phyloP scores from a whole-genome alignment of 1,284 basidiomycete species.

The Spongiforma sp. region DNA sequence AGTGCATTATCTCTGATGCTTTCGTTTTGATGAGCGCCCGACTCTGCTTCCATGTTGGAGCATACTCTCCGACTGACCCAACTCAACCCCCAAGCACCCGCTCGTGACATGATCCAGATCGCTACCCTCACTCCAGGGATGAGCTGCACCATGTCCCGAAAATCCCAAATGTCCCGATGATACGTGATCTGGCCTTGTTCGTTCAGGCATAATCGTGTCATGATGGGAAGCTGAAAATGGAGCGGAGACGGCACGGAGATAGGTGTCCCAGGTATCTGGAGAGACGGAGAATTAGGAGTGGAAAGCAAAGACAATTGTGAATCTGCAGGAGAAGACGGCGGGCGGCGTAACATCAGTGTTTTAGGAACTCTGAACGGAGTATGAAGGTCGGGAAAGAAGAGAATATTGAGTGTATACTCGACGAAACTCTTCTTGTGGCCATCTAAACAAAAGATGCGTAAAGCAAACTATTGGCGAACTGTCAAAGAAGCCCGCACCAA shows the following conservation, averaged over 20 bases:
- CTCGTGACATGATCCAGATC: slow-evolving; percentile 68
- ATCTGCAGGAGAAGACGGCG: slow-evolving; percentile 39
- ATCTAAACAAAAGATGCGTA: slow-evolving; percentile 46
- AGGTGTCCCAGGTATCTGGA: slow-evolving; percentile 58
- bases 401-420: slow-evolving; percentile 67
- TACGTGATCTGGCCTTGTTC: slow-evolving; percentile 74
- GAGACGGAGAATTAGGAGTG: slow-evolving; percentile 43
- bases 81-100: slow-evolving; percentile 60
- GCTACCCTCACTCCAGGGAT: slow-evolving; percentile 67
- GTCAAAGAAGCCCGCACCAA: slow-evolving; percentile 54
- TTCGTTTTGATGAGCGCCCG: slow-evolving; percentile 4
- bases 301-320: slow-evolving; percentile 29
- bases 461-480: not conserved
- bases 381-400: slow-evolving; percentile 55
- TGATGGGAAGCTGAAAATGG: slow-evolving; percentile 69
- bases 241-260: slow-evolving; percentile 67
- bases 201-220: slow-evolving; percentile 74
- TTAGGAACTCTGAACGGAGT: slow-evolving; percentile 30
- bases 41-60: slow-evolving; percentile 3
- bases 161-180: slow-evolving; percentile 79
- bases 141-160: slow-evolving; percentile 70
- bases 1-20: slow-evolving; percentile 14
- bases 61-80: slow-evolving; percentile 36
- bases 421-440: slow-evolving; percentile 72
- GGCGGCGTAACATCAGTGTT: slow-evolving; percentile 38